These are phyloP conservation scores for Globisporangium sylvaticum DNA, from an alignment of 352 stramenopile genomes.

Conservation along the genomic window DNA sequence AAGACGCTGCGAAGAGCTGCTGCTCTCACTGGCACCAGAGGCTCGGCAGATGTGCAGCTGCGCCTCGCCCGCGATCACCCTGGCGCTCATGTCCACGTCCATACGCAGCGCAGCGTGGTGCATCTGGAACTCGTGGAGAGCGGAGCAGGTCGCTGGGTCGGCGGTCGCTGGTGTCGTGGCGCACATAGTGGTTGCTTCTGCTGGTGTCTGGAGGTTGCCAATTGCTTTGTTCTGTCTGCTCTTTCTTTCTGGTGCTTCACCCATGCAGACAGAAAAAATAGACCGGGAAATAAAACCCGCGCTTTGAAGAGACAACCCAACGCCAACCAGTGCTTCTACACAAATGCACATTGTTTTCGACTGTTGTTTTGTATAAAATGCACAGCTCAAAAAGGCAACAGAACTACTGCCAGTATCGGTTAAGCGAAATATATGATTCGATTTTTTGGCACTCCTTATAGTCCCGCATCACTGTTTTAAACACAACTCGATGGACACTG, in stretches of 20 bases:
- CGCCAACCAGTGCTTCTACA: too few species aligned
- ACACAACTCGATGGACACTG: too few species aligned
- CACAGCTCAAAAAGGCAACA: too few species aligned
- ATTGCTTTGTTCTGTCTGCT: not conserved
- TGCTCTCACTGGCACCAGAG: not conserved
- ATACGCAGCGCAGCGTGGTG: slow-evolving; percentile 48
- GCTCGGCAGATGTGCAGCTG: slow-evolving; percentile 36
- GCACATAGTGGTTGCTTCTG: slow-evolving; percentile 1
- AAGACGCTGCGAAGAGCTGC: slow-evolving; percentile 15
- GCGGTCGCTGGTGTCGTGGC: not conserved
- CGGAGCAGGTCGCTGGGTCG: slow-evolving; percentile 67
- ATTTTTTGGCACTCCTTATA: too few species aligned
- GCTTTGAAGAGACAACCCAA: too few species aligned
- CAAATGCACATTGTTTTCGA: too few species aligned
- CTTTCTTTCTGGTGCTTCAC: slow-evolving; percentile 1
- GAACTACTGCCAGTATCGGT: too few species aligned
- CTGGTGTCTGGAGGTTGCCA: not conserved
- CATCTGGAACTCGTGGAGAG: slow-evolving; percentile 44
- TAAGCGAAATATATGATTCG: too few species aligned
- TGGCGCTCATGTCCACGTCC: slow-evolving; percentile 38
- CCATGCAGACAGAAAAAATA: not conserved
- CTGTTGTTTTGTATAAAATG: too few species aligned
- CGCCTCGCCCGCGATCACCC: slow-evolving; percentile 26
- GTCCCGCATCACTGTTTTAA: too few species aligned
- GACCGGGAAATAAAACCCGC: too few species aligned